phyloP scores from a whole-genome alignment of 306 rosid genomes.

The Medicago lupulina region DNA sequence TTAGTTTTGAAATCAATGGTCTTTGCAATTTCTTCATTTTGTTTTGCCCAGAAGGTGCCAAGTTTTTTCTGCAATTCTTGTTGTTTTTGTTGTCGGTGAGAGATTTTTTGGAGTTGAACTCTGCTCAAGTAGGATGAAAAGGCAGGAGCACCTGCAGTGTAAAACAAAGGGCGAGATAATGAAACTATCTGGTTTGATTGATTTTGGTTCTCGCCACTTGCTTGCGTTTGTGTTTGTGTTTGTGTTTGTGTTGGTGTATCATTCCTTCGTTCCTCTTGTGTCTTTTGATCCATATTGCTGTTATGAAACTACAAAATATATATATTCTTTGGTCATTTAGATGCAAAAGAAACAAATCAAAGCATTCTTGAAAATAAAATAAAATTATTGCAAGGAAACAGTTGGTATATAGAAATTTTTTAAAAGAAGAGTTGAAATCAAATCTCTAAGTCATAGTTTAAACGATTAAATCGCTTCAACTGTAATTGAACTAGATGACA shows the following conservation, averaged over 20 bases:
- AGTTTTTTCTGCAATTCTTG: conserved; percentile 56
- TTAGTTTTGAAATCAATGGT: conserved; percentile 50
- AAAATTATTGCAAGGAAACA: background rate
- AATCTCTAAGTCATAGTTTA: background rate
- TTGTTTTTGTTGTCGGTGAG: conserved; percentile 50
- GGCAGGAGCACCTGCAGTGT: conserved; percentile 42
- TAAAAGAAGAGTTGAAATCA: too few species aligned
- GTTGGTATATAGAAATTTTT: too few species aligned
- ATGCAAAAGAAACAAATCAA: background rate
- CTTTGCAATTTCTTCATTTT: conserved; percentile 55
- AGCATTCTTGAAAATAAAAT: background rate
- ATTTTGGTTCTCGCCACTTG: background rate
- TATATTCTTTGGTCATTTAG: conserved; percentile 12
- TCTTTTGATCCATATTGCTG: conserved; percentile 58
- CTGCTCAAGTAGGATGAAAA: conserved; percentile 46
- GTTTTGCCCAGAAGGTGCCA: conserved; percentile 52
- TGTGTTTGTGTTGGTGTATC: background rate
- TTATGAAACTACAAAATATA: background rate
- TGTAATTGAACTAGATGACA: too few species aligned
- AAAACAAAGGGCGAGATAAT: conserved; percentile 47
- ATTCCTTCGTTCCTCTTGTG: conserved; percentile 28
- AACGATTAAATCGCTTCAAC: too few species aligned
- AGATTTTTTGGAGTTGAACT: conserved; percentile 1
- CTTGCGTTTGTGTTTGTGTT: background rate
- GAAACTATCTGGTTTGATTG: conserved; percentile 41